Conservation (phyloP, 495 filamentous ascomycete species). For the Rhypophila decipiens region DNA sequence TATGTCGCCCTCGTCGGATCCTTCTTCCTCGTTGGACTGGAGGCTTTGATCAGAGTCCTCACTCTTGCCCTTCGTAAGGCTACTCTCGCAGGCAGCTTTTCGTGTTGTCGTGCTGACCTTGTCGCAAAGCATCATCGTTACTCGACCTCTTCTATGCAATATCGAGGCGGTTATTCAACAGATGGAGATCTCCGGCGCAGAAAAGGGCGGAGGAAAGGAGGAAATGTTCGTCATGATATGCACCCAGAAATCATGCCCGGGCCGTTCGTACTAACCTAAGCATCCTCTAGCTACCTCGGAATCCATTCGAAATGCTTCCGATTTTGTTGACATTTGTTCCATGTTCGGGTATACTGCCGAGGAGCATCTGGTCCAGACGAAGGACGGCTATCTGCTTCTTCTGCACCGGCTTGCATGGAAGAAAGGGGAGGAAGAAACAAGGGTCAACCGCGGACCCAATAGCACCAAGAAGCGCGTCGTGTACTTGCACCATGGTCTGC, state of each 20-base stretch:
- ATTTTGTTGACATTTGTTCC: conserved; percentile 87
- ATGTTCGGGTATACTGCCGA: conserved; percentile 87
- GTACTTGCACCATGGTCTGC: conserved; percentile 90
- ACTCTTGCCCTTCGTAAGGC: conserved; percentile 81
- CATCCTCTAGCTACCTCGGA: conserved; percentile 46
- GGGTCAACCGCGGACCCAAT: conserved; percentile 65
- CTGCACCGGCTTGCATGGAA: conserved; percentile 80
- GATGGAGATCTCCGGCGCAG: conserved; percentile 61
- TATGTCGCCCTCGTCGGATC: conserved; percentile 81
- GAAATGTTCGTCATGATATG: conserved; percentile 44
- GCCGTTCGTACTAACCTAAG: too few relatives aligned
- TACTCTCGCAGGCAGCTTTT: conserved; percentile 12
- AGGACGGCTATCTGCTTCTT: conserved; percentile 88
- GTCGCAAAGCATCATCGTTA: conserved; percentile 62
- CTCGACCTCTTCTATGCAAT: conserved; percentile 76
- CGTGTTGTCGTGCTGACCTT: too few relatives aligned
- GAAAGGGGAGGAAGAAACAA: conserved; percentile 67
- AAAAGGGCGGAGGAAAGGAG: conserved; percentile 54
- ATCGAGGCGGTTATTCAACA: conserved; percentile 78
- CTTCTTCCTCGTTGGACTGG: conserved; percentile 71
- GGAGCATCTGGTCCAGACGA: conserved; percentile 91
- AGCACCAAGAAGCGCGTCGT: conserved; percentile 77
- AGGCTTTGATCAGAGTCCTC: conserved; percentile 76
- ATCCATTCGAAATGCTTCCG: conserved; percentile 61
- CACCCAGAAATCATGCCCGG: too few relatives aligned